A percentile compares a stretch with the other conserved stretches of the same genome.
Evolutionary conservation across 208 protist genomes (phyloP).

Genomic region (Plasmodiophora brassicae): DNA sequence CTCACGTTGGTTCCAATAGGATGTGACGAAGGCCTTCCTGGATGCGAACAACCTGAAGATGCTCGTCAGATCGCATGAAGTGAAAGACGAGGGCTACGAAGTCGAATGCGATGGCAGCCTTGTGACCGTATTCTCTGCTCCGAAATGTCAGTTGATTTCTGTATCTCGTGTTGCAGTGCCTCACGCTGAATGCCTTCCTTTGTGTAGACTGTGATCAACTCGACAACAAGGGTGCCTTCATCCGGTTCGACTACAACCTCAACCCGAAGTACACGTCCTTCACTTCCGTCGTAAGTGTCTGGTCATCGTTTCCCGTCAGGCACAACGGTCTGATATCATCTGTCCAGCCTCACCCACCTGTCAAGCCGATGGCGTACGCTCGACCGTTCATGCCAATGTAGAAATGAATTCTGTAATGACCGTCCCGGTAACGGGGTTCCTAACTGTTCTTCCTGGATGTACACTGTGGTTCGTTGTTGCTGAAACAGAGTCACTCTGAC

Average conservation of each 20-base stretch:
- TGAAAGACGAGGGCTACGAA: conserved; percentile 77
- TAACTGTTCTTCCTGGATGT: no score
- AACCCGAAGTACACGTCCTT: conserved; percentile 56
- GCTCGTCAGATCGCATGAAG: conserved; percentile 40
- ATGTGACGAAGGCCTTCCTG: conserved; percentile 34
- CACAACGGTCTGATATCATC: background rate
- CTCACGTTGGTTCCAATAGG: no score
- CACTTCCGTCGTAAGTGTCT: conserved; percentile 41
- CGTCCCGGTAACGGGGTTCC: no score
- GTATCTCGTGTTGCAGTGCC: background rate
- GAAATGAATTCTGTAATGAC: no score
- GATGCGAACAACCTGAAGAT: conserved; percentile 37
- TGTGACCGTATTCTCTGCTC: conserved; percentile 94
- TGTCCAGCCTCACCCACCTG: background rate
- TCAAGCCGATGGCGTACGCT: conserved; percentile 32
- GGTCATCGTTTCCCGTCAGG: background rate
- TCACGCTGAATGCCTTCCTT: background rate
- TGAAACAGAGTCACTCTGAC: no score
- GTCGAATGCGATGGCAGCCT: conserved; percentile 80
- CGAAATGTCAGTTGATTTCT: conserved; percentile 75
- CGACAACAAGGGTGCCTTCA: conserved; percentile 72
- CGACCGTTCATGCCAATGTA: background rate
- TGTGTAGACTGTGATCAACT: conserved; percentile 42
- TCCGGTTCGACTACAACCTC: conserved; percentile 54
- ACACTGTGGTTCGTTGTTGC: no score